Conservation (phyloP, 2,329 filamentous ascomycete genomes). For the Incumbomyces delicatus region DNA sequence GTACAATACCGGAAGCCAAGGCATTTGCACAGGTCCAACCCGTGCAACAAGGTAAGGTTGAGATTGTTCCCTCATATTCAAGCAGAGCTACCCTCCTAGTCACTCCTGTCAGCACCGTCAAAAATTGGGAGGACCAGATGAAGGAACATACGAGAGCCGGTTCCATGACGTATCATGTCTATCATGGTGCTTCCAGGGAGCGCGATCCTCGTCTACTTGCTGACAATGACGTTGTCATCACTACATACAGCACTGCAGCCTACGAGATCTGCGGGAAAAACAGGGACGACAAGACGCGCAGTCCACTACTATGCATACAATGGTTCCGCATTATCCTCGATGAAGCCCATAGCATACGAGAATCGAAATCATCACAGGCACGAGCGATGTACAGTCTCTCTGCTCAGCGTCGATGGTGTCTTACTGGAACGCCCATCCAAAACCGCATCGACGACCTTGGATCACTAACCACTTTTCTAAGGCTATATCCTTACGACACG, state of each 20-base stretch:
- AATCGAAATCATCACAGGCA: slow-evolving; percentile 69
- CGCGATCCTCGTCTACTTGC: slow-evolving; percentile 60
- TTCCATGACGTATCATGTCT: slow-evolving; percentile 64
- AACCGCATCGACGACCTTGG: slow-evolving; percentile 87
- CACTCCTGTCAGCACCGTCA: slow-evolving; percentile 79
- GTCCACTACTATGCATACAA: slow-evolving; percentile 65
- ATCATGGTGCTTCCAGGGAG: slow-evolving; percentile 71
- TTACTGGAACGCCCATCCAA: slow-evolving; percentile 94
- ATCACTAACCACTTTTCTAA: slow-evolving; percentile 75
- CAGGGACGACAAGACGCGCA: slow-evolving; percentile 34
- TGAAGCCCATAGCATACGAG: slow-evolving; percentile 90
- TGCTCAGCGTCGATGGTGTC: slow-evolving; percentile 80
- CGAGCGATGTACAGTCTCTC: slow-evolving; percentile 73
- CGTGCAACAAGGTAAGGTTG: slow-evolving; percentile 23
- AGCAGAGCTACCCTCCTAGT: slow-evolving; percentile 74
- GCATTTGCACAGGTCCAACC: slow-evolving; percentile 47
- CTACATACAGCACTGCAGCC: slow-evolving; percentile 81
- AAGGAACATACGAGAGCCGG: slow-evolving; percentile 63
- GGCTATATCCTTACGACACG: slow-evolving; percentile 76
- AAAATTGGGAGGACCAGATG: slow-evolving; percentile 92
- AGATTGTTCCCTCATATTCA: slow-evolving; percentile 49
- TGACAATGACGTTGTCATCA: slow-evolving; percentile 74
- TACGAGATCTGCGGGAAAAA: slow-evolving; percentile 52
- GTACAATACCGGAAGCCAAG: slow-evolving; percentile 52
- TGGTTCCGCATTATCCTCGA: slow-evolving; percentile 94